Conservation (phyloP, 2,329 filamentous ascomycete genomes). For the Cercospora janseana region DNA sequence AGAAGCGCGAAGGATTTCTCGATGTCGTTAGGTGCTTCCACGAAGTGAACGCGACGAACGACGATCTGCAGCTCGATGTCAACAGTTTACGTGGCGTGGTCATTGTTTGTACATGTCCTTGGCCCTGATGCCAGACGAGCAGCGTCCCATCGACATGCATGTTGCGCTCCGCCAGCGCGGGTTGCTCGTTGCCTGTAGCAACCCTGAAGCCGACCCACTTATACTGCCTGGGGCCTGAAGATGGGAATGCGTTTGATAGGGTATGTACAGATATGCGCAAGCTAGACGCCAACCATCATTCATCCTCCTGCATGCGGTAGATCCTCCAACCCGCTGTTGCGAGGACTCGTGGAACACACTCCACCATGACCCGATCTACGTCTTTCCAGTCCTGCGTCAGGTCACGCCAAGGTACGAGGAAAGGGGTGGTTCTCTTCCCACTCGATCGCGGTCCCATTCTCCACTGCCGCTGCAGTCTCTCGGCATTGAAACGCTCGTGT, state of each 20-base stretch:
- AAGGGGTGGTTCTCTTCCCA: conserved; percentile 37
- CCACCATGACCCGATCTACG: conserved; percentile 40
- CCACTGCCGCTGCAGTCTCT: conserved; percentile 39
- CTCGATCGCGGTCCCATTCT: conserved; percentile 36
- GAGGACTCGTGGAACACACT: conserved; percentile 36
- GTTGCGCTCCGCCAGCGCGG: background rate
- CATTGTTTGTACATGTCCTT: too few relatives aligned
- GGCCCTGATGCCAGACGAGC: too few relatives aligned
- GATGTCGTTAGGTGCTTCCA: too few relatives aligned
- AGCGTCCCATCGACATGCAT: too few relatives aligned
- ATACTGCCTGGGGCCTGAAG: background rate
- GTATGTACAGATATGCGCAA: conserved; percentile 1
- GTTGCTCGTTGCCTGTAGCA: background rate
- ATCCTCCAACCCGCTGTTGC: conserved; percentile 37
- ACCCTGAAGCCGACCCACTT: background rate
- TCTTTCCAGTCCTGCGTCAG: conserved; percentile 38
- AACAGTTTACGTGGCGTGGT: too few relatives aligned
- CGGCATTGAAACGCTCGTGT: conserved; percentile 40
- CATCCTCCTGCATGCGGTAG: conserved; percentile 34
- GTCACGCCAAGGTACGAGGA: conserved; percentile 39
- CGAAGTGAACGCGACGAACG: too few relatives aligned
- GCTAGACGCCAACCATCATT: conserved; percentile 2
- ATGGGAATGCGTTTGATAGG: background rate
- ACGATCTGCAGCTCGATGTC: too few relatives aligned
- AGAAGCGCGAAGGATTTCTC: too few relatives aligned